Evolutionary conservation across 495 filamentous ascomycete species (phyloP).

Genomic region (Astrothelium subdiscretum): DNA sequence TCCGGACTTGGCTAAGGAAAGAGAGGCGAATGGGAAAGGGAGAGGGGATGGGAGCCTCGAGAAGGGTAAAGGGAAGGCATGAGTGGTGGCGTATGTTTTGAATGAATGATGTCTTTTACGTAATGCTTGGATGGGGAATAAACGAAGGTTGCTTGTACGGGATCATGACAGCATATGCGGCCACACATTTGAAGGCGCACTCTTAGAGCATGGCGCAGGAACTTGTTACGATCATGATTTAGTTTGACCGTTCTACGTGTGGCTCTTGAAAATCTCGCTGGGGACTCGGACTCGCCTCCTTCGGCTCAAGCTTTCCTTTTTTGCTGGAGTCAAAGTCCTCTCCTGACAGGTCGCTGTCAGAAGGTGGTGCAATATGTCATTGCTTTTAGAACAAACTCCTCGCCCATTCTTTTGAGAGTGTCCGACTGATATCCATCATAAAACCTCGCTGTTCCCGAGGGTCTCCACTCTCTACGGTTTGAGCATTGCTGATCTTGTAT

Average conservation of each 20-base stretch:
- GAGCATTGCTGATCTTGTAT: constrained; percentile 5
- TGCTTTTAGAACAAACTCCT: constrained; percentile 10
- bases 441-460: neutral
- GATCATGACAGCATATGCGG: too few species aligned
- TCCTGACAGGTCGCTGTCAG: neutral
- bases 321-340: neutral
- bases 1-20: constrained; percentile 27
- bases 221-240: neutral
- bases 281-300: neutral
- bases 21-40: constrained; percentile 9
- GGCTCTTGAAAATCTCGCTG: neutral
- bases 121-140: neutral
- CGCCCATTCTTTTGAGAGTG: constrained; percentile 8
- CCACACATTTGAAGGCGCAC: too few species aligned
- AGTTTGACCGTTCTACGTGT: neutral
- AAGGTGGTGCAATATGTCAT: neutral
- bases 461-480: constrained; percentile 6
- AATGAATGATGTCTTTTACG: neutral
- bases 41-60: constrained; percentile 1
- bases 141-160: neutral
- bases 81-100: neutral
- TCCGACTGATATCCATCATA: constrained; percentile 12
- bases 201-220: too few species aligned
- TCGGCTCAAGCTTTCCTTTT: neutral
- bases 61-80: neutral